These are phyloP conservation scores for Scenedesmus sp. DNA, from an alignment of 163 green algal species.

Conservation along the genomic window DNA sequence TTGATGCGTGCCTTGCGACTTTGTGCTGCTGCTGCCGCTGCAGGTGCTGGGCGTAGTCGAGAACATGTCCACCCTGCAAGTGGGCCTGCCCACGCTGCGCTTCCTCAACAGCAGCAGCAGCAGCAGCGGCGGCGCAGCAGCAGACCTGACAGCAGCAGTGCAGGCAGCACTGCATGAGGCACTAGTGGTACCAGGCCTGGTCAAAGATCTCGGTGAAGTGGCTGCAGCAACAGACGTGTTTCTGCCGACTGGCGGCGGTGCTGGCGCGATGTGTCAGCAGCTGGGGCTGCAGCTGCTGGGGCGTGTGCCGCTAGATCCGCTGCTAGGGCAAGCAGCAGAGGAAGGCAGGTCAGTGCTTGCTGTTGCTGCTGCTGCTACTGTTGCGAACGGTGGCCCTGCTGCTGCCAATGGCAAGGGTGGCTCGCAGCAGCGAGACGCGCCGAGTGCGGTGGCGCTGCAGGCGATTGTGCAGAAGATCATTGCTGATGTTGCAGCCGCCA, in stretches of 20 bases:
- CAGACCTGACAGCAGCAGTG: constrained; percentile 82
- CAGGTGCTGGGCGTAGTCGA: constrained; percentile 96
- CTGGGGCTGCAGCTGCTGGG: constrained; percentile 78
- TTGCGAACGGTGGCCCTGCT: background rate
- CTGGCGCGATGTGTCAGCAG: constrained; percentile 77
- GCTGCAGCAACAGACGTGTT: constrained; percentile 82
- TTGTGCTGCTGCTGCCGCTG: background rate
- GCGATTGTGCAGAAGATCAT: constrained; percentile 56
- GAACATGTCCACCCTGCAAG: constrained; percentile 94
- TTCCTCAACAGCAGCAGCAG: constrained; percentile 64
- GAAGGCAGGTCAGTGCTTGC: constrained; percentile 74
- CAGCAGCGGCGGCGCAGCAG: background rate
- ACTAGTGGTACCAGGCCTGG: constrained; percentile 46
- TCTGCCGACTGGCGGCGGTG: constrained; percentile 71
- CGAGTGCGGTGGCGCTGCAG: constrained; percentile 50
- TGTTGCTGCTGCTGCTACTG: background rate
- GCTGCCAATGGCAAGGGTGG: background rate
- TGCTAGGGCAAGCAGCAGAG: constrained; percentile 74
- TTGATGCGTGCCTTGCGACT: background rate
- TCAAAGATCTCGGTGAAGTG: constrained; percentile 15
- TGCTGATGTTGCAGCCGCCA: constrained; percentile 22
- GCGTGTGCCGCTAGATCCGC: constrained; percentile 87
- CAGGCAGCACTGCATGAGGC: constrained; percentile 60
- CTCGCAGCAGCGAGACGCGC: constrained; percentile 6
- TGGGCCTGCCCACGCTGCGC: constrained; percentile 65